These are phyloP conservation scores for Gossypium schwendimanii DNA, from an alignment of 441 rosid genomes.

Conservation along the genomic window DNA sequence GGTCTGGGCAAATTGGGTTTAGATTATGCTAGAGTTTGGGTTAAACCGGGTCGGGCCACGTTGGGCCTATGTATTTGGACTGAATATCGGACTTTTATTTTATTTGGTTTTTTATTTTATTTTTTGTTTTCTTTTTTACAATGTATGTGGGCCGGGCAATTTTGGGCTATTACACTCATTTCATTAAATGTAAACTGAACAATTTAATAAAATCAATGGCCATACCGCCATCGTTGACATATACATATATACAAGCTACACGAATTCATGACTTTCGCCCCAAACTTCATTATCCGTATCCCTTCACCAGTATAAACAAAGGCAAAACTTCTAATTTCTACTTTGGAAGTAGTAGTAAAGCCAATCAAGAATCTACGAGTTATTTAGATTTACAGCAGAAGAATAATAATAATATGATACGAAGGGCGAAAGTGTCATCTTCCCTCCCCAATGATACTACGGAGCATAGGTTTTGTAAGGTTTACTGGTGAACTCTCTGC, in stretches of 20 bases:
- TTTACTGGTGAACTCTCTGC: not conserved
- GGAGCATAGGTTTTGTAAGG: slow-evolving; percentile 20
- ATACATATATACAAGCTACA: not conserved
- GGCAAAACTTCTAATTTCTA: not conserved
- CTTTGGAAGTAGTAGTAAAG: not conserved
- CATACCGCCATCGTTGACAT: no score
- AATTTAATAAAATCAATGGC: no score
- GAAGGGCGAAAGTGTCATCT: slow-evolving; percentile 14
- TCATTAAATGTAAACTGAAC: no score
- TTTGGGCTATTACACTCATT: no score
- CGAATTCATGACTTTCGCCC: not conserved
- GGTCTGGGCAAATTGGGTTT: no score
- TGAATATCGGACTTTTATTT: no score
- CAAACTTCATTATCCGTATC: not conserved
- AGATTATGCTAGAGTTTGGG: no score
- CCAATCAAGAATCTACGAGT: not conserved
- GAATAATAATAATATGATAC: not conserved
- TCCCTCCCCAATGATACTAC: slow-evolving; percentile 27
- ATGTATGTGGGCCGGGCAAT: no score
- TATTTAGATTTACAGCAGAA: not conserved
- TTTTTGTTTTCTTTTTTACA: no score
- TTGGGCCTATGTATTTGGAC: no score
- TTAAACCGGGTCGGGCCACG: no score
- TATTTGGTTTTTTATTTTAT: no score
- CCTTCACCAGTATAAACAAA: not conserved